These are phyloP conservation scores for Paraphoma sp. DNA, from an alignment of 2,329 filamentous ascomycete species.

Conservation along the genomic window DNA sequence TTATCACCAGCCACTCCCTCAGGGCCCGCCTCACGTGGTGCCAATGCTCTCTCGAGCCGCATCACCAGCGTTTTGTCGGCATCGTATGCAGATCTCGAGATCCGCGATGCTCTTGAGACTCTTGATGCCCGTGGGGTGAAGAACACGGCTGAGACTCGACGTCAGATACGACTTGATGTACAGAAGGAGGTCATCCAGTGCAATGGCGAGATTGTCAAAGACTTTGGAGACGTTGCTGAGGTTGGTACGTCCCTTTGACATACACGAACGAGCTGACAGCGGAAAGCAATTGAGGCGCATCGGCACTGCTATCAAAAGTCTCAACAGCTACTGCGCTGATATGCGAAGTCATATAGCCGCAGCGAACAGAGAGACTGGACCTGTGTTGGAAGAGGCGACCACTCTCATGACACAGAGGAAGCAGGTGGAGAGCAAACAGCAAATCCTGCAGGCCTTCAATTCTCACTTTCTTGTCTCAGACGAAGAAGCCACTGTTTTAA, in stretches of 20 bases:
- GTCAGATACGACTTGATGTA: conserved; percentile 79
- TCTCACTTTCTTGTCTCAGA: conserved; percentile 85
- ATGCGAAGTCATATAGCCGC: conserved; percentile 79
- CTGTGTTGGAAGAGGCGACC: conserved; percentile 78
- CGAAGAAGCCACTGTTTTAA: conserved; percentile 77
- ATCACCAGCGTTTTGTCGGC: conserved; percentile 86
- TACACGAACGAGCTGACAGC: conserved; percentile 28
- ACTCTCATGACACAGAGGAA: conserved; percentile 74
- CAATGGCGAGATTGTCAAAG: conserved; percentile 85
- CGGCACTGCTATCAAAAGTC: conserved; percentile 74
- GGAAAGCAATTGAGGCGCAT: conserved; percentile 84
- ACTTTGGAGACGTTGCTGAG: conserved; percentile 90
- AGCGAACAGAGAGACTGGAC: conserved; percentile 76
- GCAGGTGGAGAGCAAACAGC: conserved; percentile 80
- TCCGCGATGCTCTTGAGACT: conserved; percentile 80
- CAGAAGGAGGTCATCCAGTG: conserved; percentile 93
- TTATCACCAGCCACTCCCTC: conserved; percentile 36
- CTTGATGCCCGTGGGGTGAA: conserved; percentile 74
- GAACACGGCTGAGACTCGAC: conserved; percentile 79
- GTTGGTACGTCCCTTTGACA: conserved; percentile 52
- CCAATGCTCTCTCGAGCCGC: conserved; percentile 78
- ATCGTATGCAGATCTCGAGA: conserved; percentile 91
- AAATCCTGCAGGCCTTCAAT: conserved; percentile 77
- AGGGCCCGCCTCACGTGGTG: conserved; percentile 37
- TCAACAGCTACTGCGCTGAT: conserved; percentile 80